Base-by-base conservation (phyloP, 345 rosid genomes). In the Populus deltoides region DNA sequence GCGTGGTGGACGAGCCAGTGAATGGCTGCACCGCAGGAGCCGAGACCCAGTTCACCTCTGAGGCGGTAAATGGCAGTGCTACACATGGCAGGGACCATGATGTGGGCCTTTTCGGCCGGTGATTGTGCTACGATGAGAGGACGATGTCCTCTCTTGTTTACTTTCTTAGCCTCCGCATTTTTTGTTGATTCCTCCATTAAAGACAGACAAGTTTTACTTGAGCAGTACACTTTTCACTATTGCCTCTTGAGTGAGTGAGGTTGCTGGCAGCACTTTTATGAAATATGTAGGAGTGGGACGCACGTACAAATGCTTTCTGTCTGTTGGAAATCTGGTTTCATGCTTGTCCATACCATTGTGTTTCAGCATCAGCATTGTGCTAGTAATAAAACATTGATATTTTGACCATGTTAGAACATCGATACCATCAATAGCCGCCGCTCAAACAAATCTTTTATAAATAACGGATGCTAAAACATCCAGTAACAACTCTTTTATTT, bases 1-100 rank as follows among this genome's bases (percentile, higher is more conserved):
- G 27, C 31, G 57, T 76, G 55, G 71, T 55, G 79, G 55, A 80
- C 17, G 59, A 80, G 79, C 83, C 79, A 80, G 2, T 65, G 76
- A 7, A 80, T 16, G 33, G 75, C 43, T 8, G 65, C 79, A 7
- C 67, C 33, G 11, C 31, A 43, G 33, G 72, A 51, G 47, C 22
- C 36, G 49, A 75, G 67, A 71, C 76, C 75, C 39, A 71, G 68
- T 75, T 80, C 75, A 18, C 63, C n/a, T 39, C 31, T 75, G 35
- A 80, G 76, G 47, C 25, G 59, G 43, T 20, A 20, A 36, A 80
- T 63, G 43, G 71, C 55, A 10, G 83, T 36, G 62, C 69, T 66
- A 5, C 63, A 57, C 27, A n/a, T 57, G 15, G 29, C 15, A 6
- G 29, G 29, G 27, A 57, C n/a, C 24, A 24, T 7, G 27, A 57